Evolutionary conservation across 345 rosid species (phyloP), one percentile per base, ranked within the genome.

Genomic region (Lumnitzera racemosa): DNA sequence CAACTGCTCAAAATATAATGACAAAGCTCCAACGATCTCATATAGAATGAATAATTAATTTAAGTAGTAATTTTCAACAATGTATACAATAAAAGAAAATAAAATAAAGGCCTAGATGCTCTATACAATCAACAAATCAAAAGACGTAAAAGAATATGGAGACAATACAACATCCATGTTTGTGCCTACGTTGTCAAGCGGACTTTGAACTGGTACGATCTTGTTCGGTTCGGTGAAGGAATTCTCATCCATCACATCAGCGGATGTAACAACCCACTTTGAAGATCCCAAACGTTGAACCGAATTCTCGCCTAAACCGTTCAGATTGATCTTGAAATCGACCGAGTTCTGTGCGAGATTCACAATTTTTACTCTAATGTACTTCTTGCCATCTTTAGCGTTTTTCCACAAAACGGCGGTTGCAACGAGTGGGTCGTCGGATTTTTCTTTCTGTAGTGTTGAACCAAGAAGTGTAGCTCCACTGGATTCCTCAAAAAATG

Each of bases 241-340:
- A 63, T 94, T 94, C 73, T 94, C 99, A 51, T 94, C 99, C 95
- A 67, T 81, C 64, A 76, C 63, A 62, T 84, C 83, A 17, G 63
- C 20, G 49, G 97, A 94, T 41, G 91, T 80, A 53, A 94, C 84
- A 12, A 61, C 64, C 1, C 82, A 80, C 80, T 65, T 77, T 59
- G 80, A 80, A 15, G 84, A 74, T 63, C 91, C 99, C 4, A 86
- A 78, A 53, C 67, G 6, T 49, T 49, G 68, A 69, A 72, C 59
- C 15, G 82, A 62, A 47, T 66, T 80, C 24, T 77, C 76, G 36
- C 85, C 90, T 70, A 90, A 54, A 51, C 96, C 96, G 6, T 62
- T 68, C 11, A 88, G 56, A 51, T 75, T 69, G 53, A 94, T 66
- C 29, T 70, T 78, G 47, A 90, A 73, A 55, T 66, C 74, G 51